phyloP scores from a whole-genome alignment of 169 alveolate genomes.

The Plasmodium berghei region DNA sequence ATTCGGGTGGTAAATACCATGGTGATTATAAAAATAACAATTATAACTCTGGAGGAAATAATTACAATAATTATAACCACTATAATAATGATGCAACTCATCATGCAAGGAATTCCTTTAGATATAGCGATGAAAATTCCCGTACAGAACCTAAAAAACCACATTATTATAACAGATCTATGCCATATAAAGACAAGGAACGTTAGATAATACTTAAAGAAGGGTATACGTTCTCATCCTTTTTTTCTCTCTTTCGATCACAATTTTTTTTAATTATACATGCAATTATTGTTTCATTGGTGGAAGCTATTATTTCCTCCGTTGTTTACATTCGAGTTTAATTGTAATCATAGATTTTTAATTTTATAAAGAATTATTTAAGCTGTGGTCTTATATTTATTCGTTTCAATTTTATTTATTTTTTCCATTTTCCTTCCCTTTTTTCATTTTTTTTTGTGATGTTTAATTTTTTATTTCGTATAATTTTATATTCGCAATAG shows the following conservation, averaged over 20 bases:
- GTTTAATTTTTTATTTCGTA: neutral
- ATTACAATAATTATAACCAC: conserved; percentile 1
- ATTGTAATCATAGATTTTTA: conserved; percentile 21
- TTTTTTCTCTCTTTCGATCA: conserved; percentile 2
- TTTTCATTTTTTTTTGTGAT: conserved; percentile 24
- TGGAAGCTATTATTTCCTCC: neutral
- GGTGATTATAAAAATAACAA: neutral
- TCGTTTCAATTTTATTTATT: conserved; percentile 4
- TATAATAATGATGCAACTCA: conserved; percentile 18
- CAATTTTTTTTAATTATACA: conserved; percentile 2
- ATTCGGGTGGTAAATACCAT: neutral
- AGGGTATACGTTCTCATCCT: neutral
- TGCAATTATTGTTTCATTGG: too few relatives aligned
- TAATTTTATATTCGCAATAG: conserved; percentile 2
- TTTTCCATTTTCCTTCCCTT: conserved; percentile 3
- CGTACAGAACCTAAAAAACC: conserved; percentile 28
- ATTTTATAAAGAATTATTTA: neutral
- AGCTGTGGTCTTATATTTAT: neutral
- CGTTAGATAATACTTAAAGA: conserved; percentile 1
- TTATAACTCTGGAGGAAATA: neutral
- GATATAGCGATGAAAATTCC: conserved; percentile 1
- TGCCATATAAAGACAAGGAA: conserved; percentile 66
- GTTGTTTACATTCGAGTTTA: conserved; percentile 23
- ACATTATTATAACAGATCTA: conserved; percentile 44
- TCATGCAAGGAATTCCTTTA: conserved; percentile 28